Conservation (phyloP, 768 basidiomycete genomes). For the Suillus ampliporus region DNA sequence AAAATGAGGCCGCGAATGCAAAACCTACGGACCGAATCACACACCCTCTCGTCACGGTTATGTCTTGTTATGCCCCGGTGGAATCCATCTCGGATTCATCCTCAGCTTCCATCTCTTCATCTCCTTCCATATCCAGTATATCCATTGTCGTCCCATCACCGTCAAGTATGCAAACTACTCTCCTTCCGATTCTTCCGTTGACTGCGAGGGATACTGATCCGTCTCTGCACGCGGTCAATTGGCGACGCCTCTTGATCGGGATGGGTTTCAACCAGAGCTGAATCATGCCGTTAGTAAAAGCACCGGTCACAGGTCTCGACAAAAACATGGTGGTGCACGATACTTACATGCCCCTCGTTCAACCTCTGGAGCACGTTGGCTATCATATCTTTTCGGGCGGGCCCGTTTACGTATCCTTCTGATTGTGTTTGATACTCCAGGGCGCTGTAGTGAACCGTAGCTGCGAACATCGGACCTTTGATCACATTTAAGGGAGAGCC, state of each 20-base stretch:
- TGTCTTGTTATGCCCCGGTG: constrained; percentile 18
- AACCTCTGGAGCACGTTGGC: constrained; percentile 56
- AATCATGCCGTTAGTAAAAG: constrained; percentile 37
- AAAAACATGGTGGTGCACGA: constrained; percentile 36
- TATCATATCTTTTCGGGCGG: constrained; percentile 72
- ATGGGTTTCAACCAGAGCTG: constrained; percentile 57
- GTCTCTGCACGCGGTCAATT: constrained; percentile 54
- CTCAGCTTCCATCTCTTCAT: constrained; percentile 51
- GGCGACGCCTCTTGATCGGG: constrained; percentile 62
- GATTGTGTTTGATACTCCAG: constrained; percentile 60
- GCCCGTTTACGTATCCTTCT: constrained; percentile 55
- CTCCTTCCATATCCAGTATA: constrained; percentile 79
- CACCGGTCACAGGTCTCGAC: constrained; percentile 37
- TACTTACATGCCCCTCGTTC: constrained; percentile 69
- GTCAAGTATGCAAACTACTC: constrained; percentile 79
- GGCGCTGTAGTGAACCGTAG: constrained; percentile 64
- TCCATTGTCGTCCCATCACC: constrained; percentile 66
- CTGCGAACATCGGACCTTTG: constrained; percentile 62
- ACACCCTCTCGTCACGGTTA: constrained; percentile 25
- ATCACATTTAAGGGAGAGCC: constrained; percentile 35
- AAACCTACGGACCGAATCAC: constrained; percentile 29
- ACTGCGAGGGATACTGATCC: constrained; percentile 66
- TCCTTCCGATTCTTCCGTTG: constrained; percentile 76
- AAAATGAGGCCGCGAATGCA: constrained; percentile 34
- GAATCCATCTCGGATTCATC: constrained; percentile 37